A percentile compares a stretch with the other conserved stretches of the same genome.
phyloP scores from a whole-genome alignment of 2,329 filamentous ascomycete species.

The Aureobasidium sp. region DNA sequence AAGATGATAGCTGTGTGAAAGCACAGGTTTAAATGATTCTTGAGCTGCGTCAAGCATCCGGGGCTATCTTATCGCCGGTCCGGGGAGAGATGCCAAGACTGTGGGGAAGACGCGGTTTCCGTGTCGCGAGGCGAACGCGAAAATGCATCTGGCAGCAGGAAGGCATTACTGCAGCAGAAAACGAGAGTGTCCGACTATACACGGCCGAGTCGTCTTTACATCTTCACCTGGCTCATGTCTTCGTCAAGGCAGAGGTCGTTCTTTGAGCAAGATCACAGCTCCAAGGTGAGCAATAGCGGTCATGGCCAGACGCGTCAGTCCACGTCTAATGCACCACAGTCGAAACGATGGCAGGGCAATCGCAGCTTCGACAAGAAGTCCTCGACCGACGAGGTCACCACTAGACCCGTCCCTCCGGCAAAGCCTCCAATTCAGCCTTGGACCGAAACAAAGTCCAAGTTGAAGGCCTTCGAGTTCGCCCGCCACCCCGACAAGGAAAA shows the following conservation, averaged over 20 bases:
- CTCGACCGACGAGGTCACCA: constrained; percentile 3
- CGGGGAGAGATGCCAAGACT: not conserved
- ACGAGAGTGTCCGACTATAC: not conserved
- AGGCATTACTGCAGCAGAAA: not conserved
- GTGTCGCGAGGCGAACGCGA: not conserved
- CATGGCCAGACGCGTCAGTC: not conserved
- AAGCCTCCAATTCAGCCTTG: constrained; percentile 44
- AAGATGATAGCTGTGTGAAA: not conserved
- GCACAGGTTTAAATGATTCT: not conserved
- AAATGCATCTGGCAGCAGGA: not conserved
- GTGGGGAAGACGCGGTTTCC: constrained; percentile 8
- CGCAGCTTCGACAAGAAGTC: constrained; percentile 21
- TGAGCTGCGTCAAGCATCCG: not conserved
- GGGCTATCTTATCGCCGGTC: not conserved
- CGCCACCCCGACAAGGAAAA: constrained; percentile 16
- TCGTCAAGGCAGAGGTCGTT: constrained; percentile 45
- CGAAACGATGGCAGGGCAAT: constrained; percentile 18
- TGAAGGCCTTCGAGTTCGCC: constrained; percentile 50
- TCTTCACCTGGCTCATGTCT: constrained; percentile 32
- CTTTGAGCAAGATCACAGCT: constrained; percentile 42
- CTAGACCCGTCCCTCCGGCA: constrained; percentile 17
- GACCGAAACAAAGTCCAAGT: constrained; percentile 46
- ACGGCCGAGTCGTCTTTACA: not conserved
- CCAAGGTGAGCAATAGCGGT: constrained; percentile 30
- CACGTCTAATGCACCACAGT: not conserved